Conservation (phyloP, 257 asterid species). For the Forsythia viridissima region DNA sequence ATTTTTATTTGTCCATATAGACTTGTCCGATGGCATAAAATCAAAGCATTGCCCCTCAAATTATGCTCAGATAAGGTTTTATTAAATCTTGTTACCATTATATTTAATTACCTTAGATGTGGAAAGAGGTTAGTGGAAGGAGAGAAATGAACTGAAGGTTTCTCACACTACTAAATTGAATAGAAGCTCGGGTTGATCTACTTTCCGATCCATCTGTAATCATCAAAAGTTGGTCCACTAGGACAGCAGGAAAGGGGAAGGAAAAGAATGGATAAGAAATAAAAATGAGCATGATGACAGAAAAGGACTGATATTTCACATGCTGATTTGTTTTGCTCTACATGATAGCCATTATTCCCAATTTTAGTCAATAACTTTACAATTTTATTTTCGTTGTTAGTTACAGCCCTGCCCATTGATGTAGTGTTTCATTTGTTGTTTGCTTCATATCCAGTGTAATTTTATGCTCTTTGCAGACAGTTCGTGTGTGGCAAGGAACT, state of each 20-base stretch:
- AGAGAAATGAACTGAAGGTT: neutral
- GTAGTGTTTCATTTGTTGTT: neutral
- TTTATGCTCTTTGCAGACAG: slow-evolving; percentile 66
- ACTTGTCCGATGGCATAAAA: neutral
- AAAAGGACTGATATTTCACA: neutral
- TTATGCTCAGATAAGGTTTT: neutral
- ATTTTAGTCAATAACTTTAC: neutral
- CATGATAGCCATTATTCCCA: neutral
- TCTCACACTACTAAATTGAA: neutral
- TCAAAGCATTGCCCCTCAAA: neutral
- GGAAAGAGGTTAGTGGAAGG: neutral
- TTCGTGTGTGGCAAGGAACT: slow-evolving; percentile 87
- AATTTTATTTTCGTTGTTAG: neutral
- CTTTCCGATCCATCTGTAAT: neutral
- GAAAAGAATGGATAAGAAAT: neutral
- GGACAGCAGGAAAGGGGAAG: neutral
- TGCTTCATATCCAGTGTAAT: slow-evolving; percentile 11
- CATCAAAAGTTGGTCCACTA: neutral
- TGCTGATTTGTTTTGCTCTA: neutral
- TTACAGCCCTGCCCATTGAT: neutral
- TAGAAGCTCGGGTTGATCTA: neutral
- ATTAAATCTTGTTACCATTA: neutral
- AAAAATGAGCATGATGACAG: neutral
- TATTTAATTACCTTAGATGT: neutral
- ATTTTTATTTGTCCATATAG: neutral